Conservation (phyloP, 2,329 filamentous ascomycete species). For the Penicillium sp. region DNA sequence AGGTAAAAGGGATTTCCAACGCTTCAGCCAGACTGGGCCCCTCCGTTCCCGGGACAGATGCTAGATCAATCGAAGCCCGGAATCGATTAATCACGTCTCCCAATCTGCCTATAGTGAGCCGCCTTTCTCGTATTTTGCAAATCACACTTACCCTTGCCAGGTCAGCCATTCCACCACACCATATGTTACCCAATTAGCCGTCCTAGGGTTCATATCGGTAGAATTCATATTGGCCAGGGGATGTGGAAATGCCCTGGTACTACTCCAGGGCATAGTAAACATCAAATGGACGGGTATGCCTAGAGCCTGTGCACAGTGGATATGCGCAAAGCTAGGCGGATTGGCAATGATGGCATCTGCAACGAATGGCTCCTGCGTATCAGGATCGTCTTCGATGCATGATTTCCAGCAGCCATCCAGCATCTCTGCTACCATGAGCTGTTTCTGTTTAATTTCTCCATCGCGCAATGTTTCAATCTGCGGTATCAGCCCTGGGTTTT, state of each 20-base stretch:
- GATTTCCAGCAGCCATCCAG: constrained; percentile 40
- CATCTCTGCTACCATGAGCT: constrained; percentile 35
- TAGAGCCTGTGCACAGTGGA: constrained; percentile 50
- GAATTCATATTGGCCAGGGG: constrained; percentile 47
- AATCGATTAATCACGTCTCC: constrained; percentile 47
- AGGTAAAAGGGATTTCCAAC: constrained; percentile 42
- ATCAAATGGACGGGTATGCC: constrained; percentile 50
- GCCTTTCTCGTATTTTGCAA: too few relatives aligned
- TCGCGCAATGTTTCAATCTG: constrained; percentile 35
- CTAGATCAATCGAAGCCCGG: constrained; percentile 38
- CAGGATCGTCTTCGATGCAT: constrained; percentile 34
- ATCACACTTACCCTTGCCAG: constrained; percentile 44
- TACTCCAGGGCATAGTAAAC: constrained; percentile 51
- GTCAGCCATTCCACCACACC: constrained; percentile 47
- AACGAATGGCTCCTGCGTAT: constrained; percentile 43
- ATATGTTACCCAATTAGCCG: constrained; percentile 46
- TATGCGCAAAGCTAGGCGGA: constrained; percentile 50
- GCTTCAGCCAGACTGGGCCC: constrained; percentile 35
- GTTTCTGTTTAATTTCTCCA: constrained; percentile 31
- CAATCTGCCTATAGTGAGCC: constrained; percentile 23
- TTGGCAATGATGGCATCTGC: constrained; percentile 54
- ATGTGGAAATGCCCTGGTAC: constrained; percentile 45
- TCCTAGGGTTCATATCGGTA: constrained; percentile 24
- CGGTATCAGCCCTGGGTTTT: constrained; percentile 44
- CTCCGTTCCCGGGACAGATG: constrained; percentile 34